phyloP scores from a whole-genome alignment of 176 grass and related monocot genomes.

The Oropetium thomaeum region DNA sequence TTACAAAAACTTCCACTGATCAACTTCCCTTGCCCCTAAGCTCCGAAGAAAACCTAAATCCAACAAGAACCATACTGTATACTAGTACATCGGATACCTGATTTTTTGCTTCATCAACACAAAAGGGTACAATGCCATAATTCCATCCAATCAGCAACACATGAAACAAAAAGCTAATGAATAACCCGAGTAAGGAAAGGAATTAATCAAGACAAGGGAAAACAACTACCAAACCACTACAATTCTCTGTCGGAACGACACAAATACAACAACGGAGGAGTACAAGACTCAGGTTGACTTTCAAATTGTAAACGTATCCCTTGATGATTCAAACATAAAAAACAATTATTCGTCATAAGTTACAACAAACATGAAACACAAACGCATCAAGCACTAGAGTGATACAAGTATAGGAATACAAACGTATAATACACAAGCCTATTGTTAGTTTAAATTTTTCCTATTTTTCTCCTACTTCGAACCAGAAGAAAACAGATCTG shows the following conservation, averaged over 20 bases:
- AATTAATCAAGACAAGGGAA: too few relatives aligned
- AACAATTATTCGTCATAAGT: not conserved
- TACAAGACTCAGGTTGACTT: not conserved
- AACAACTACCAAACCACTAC: too few relatives aligned
- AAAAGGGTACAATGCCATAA: too few relatives aligned
- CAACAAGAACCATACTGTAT: too few relatives aligned
- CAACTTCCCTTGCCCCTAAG: too few relatives aligned
- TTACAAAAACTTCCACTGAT: too few relatives aligned
- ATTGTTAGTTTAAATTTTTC: not conserved
- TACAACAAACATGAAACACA: slow-evolving; percentile 13
- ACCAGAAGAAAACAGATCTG: slow-evolving; percentile 90
- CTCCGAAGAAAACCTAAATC: too few relatives aligned
- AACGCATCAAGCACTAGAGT: not conserved
- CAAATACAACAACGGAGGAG: too few relatives aligned
- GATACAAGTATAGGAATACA: not conserved
- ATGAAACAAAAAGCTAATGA: not conserved
- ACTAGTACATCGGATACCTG: too few relatives aligned
- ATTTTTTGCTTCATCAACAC: too few relatives aligned
- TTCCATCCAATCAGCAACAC: not conserved
- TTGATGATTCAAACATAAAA: slow-evolving; percentile 1
- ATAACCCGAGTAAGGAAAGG: slow-evolving; percentile 13
- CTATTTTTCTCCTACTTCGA: slow-evolving; percentile 71
- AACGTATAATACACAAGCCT: not conserved
- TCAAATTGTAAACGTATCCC: slow-evolving; percentile 2
- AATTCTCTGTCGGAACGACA: too few relatives aligned